Base-by-base conservation (phyloP, 2,329 filamentous ascomycete species). In the Talaromyces sp. region DNA sequence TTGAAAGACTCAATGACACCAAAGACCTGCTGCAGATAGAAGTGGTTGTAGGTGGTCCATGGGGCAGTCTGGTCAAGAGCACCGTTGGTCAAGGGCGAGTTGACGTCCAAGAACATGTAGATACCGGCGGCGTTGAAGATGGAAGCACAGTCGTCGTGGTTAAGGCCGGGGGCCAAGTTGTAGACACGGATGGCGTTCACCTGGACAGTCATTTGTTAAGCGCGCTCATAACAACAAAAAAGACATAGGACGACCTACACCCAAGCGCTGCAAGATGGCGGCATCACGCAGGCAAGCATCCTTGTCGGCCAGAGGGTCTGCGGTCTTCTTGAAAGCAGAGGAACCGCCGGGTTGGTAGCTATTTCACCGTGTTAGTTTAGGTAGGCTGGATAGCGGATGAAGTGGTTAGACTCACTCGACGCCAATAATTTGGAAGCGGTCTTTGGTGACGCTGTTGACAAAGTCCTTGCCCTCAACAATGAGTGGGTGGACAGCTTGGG, bases 121-220 rank as follows among this genome's bases (percentile, higher is more conserved):
- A 89, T 88, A 59, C 86, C 86, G 33, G 84, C 85, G 2, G 81
- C 80, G 68, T 88, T 87, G 81, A 88, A 88, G 74, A 87, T 87
- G 63, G 81, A 84, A 62, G 81, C 84, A 70, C 86, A 88, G 62
- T 83, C 76, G 65, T 86, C 83, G 74, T 88, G 86, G 73, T 87
- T 82, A 61, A 84, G 72, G 2, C 76, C 75, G 18, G 85, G 84
- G 65, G 85, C 81, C 64, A 88, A 74, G 71, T 87, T 87, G 81
- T 89, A 89, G 59, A 85, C 81, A 63, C 86, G 85, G 67, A 88
- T 85, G 8, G 85, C 86, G 74, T 89, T 89, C 66, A 86, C 69
- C 78, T 80, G 62, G 5, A 16, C 56, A 31, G 44, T 23, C 23
- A 60, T 63, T 51, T 64, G 65, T 63, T 40, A 63, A 51, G 34